Conservation (phyloP, 106 monocot species). For the Triglochin maritima region DNA sequence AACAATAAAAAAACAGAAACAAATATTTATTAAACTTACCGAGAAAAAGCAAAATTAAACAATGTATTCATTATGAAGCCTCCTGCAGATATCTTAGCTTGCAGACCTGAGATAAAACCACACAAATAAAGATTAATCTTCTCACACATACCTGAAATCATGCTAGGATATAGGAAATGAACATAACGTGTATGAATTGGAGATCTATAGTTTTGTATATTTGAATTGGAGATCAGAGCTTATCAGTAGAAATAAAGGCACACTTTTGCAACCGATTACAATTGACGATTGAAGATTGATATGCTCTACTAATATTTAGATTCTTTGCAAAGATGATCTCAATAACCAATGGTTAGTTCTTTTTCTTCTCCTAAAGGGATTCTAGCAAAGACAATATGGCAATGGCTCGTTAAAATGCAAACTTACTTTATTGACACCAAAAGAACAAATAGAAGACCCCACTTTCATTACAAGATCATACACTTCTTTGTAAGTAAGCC, state of each 20-base stretch:
- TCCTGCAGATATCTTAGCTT: conserved; percentile 62
- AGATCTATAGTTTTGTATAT: background rate
- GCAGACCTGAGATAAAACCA: conserved; percentile 43
- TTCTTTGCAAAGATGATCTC: background rate
- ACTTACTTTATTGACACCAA: conserved; percentile 61
- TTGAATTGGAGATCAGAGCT: background rate
- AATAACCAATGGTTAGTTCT: too few relatives aligned
- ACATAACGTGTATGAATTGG: background rate
- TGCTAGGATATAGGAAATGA: background rate
- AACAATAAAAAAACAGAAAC: too few relatives aligned
- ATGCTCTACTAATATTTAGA: too few relatives aligned
- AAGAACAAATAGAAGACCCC: conserved; percentile 52
- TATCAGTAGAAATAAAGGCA: background rate
- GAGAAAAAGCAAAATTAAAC: conserved; percentile 56
- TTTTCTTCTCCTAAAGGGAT: background rate
- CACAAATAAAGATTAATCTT: background rate
- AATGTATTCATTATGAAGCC: conserved; percentile 60
- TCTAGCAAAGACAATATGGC: background rate
- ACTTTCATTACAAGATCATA: conserved; percentile 77
- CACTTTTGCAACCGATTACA: background rate
- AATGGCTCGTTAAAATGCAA: background rate
- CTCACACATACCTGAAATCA: too few relatives aligned
- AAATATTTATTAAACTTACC: conserved; percentile 32
- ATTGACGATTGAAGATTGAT: background rate
- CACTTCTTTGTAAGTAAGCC: conserved; percentile 77